Evolutionary conservation across 2,329 filamentous ascomycete species (phyloP), one percentile per base, ranked within the genome.

Genomic region (Tolypocladium ophioglossoides): DNA sequence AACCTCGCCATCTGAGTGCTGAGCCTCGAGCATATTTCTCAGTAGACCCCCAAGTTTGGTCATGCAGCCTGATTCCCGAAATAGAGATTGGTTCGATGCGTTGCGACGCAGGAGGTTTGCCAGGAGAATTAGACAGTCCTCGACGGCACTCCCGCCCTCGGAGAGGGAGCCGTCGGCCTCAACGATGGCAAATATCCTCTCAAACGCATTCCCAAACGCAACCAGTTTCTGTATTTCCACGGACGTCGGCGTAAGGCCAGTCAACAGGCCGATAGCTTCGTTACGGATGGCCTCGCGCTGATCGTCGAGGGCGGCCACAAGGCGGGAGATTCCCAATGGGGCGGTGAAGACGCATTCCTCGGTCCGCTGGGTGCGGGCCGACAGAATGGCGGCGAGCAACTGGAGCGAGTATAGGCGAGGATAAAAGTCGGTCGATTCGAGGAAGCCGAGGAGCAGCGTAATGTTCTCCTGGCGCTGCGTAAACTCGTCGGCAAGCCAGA

Each of bases 401-500:
- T 97, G 91, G 32, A 99, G 74, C 5, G 89, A 88, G 71, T 97
- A 97, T 1, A 97, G 80, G 27, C 92, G 86, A 24, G 90, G 88
- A 70, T 95, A 96, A 65, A 96, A 95, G 64, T 96, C 91, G 60
- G 78, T 78, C 16, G 86, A 84, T 61, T 96, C 92, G 60, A 99
- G 79, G 54, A 99, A 87, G 66, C 94, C 87, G 57, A 99, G 82
- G 27, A 99, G 80, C 18, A 94, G 77, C 2, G 89, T 92, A 57
- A 96, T 92, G 69, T 99, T 97, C 72, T 97, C 92, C 81, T 96
- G 91, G 58, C 89, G 85, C 77, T 96, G 91, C 37, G 94, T 96
- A 68, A 99, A 99, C 70, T 97, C 92, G 72, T 99, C 94, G 53
- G 94, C 94, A 56, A 99, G 78, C 91, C 94, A 99, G 32, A 97